Evolutionary conservation across 192 early-diverging fungal species (phyloP), one percentile per base, ranked within the genome.

Genomic region (Backusella parvicylindrica): DNA sequence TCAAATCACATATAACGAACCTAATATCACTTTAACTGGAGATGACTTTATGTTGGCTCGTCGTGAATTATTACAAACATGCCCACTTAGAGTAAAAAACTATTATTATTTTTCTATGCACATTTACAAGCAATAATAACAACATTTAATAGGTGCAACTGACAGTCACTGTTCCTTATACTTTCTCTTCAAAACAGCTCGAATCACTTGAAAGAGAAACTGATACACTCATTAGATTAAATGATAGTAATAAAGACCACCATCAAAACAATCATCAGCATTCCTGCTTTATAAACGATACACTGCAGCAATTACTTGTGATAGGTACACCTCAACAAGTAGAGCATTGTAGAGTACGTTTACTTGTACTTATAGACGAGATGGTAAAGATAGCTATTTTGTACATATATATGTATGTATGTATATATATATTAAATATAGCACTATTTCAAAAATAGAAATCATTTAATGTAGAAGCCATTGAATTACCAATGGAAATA

Each of bases 351-450:
- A 75, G 75, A 31, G 56, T 81, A 30, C 72, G 76, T 35, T 35
- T 76, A n/a, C 47, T 89, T 7, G 76, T 79, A 9, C 43, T 85
- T 32, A 77, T 88, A 4, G 86, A 87, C 56, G 86, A 89, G 72
- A 66, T 86, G 79, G 84, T 85, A 75, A 74, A 15, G 30, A 18
- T 43, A 18, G 2, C 2, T 53, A 1, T 53, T 53, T 53, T 53
- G 18, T 60, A 60, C 9, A 11, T 60, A n/a, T n/a, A n/a, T 28
- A 60, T 23, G n/a, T n/a, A n/a, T 21, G 13, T 41, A 0, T 41
- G 13, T 41, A 41, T 47, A n/a, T 18, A 47, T n/a, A 47, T 47
- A 47, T 47, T 47, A n/a, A 47, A 16, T n/a, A 6, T n/a, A 6
- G 18, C 7, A 47, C 18, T 21, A 47, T 18, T 35, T 35, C 6